Conservation (phyloP, 2,329 filamentous ascomycete genomes). For the Fusarium armeniacum region DNA sequence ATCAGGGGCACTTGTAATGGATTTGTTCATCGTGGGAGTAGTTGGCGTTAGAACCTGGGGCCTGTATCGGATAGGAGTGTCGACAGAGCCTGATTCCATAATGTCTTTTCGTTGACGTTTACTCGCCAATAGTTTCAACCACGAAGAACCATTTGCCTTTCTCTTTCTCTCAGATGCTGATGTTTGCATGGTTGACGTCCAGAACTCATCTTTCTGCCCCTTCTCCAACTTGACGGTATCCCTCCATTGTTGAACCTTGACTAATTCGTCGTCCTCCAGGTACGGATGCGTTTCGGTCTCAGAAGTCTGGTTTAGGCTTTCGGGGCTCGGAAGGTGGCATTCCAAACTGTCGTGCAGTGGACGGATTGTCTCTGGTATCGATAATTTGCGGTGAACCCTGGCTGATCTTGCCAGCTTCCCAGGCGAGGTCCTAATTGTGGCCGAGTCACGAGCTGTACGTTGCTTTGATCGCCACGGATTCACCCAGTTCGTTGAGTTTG, state of each 20-base stretch:
- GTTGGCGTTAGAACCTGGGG: conserved; percentile 10
- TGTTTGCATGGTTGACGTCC: conserved; percentile 37
- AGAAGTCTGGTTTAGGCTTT: conserved; percentile 56
- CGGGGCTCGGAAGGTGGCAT: conserved; percentile 60
- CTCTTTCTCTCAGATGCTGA: conserved; percentile 45
- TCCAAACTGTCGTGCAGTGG: conserved; percentile 44
- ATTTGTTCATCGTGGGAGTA: conserved; percentile 21
- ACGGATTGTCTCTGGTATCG: conserved; percentile 37
- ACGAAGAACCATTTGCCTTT: conserved; percentile 49
- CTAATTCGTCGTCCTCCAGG: conserved; percentile 52
- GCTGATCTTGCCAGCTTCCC: conserved; percentile 34
- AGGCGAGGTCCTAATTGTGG: conserved; percentile 35
- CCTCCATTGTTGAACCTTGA: conserved; percentile 54
- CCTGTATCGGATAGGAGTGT: conserved; percentile 40
- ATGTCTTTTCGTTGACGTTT: conserved; percentile 51
- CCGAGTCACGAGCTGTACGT: conserved; percentile 35
- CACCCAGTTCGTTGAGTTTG: conserved; percentile 47
- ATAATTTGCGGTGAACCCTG: conserved; percentile 29
- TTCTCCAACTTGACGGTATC: conserved; percentile 35
- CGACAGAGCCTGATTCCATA: conserved; percentile 41
- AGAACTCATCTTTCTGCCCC: conserved; percentile 41
- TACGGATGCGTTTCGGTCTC: conserved; percentile 50
- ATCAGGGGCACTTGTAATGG: conserved; percentile 43
- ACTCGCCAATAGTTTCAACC: conserved; percentile 51
- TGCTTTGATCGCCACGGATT: conserved; percentile 55